phyloP scores from a whole-genome alignment of 208 protist species.

The Entamoeba nuttalli region DNA sequence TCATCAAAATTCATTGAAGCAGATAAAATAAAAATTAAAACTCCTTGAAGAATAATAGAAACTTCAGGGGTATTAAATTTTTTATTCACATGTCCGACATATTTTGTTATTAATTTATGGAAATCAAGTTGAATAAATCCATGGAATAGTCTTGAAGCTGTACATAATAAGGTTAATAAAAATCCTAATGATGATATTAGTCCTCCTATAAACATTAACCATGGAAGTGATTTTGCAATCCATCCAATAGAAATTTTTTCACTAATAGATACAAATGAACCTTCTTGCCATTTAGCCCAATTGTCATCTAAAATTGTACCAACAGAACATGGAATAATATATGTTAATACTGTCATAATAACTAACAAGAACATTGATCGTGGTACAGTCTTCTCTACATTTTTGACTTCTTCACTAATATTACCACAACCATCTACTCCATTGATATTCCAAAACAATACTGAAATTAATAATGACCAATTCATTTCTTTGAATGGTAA shows the following conservation, averaged over 20 bases:
- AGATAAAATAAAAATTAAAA: background rate
- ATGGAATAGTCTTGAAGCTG: background rate
- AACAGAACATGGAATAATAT: background rate
- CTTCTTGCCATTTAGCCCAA: background rate
- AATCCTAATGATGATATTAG: background rate
- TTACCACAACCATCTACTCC: background rate
- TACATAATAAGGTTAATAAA: background rate
- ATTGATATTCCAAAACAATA: background rate
- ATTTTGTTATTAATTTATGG: background rate
- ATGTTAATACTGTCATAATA: background rate
- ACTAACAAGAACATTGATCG: background rate
- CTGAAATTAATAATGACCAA: background rate
- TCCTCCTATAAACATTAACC: background rate
- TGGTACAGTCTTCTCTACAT: background rate
- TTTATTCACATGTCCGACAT: background rate
- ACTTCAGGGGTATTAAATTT: background rate
- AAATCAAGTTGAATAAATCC: background rate
- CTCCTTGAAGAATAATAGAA: background rate
- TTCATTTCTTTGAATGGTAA: background rate
- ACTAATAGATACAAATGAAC: background rate
- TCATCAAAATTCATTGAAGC: background rate
- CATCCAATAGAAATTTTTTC: background rate
- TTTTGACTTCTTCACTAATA: background rate
- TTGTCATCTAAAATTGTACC: background rate
- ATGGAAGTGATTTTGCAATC: background rate